These are phyloP conservation scores for Claviceps pusilla DNA, from an alignment of 2,329 filamentous ascomycete species.

Conservation along the genomic window DNA sequence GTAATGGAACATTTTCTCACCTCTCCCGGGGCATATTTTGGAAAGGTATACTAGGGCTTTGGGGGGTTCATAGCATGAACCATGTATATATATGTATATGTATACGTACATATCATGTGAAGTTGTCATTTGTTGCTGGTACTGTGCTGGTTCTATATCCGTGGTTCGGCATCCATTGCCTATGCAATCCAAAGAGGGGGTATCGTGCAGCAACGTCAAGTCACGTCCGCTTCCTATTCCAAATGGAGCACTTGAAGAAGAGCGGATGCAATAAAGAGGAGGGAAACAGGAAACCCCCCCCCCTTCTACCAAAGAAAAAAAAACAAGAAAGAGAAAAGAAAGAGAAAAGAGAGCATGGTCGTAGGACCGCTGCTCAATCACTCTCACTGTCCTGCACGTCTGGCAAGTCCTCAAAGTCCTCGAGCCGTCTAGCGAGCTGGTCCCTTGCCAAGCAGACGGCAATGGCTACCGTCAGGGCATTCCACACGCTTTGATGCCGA, in stretches of 20 bases:
- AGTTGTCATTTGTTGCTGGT: too few species aligned
- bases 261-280: too few species aligned
- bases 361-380: conserved; percentile 14
- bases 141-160: too few species aligned
- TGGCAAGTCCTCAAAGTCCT: conserved; percentile 21
- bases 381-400: conserved; percentile 22
- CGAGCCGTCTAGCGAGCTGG: conserved; percentile 19
- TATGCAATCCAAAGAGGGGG: neutral
- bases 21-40: too few species aligned
- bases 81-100: too few species aligned
- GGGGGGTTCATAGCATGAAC: too few species aligned
- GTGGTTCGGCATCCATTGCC: neutral
- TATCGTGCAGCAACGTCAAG: neutral
- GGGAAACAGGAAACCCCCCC: neutral
- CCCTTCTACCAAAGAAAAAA: neutral
- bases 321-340: neutral
- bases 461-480: conserved; percentile 27
- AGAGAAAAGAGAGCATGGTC: neutral
- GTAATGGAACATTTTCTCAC: too few species aligned
- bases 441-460: conserved; percentile 26
- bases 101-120: too few species aligned
- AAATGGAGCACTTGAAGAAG: neutral
- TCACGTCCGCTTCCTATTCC: neutral
- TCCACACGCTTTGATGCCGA: conserved; percentile 27
- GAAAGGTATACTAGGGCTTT: too few species aligned